phyloP scores from a whole-genome alignment of 192 early-diverging fungal genomes.

The Rhizophagus sp. region DNA sequence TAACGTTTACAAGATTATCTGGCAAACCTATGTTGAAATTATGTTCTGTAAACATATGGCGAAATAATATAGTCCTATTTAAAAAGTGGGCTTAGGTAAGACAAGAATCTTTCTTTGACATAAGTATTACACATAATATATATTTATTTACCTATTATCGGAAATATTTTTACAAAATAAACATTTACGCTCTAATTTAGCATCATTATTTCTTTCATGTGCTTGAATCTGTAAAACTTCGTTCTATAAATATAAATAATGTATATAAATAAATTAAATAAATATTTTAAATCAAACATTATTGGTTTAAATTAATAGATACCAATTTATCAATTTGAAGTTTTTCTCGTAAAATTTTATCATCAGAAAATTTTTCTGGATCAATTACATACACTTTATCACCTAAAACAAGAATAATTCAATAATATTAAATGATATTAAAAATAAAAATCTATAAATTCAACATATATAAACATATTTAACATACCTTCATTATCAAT shows the following conservation, averaged over 20 bases:
- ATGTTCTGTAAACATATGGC: conserved; percentile 89
- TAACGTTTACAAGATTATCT: conserved; percentile 86
- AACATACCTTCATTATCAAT: conserved; percentile 17
- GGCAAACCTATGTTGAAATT: conserved; percentile 92
- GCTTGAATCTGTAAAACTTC: conserved; percentile 76
- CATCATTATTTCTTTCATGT: conserved; percentile 65
- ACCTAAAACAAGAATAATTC: not conserved
- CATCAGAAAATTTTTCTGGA: conserved; percentile 51
- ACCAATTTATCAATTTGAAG: conserved; percentile 71
- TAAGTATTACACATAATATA: too few relatives aligned
- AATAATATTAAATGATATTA: not conserved
- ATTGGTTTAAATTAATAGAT: not conserved
- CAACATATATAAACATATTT: conserved; percentile 14
- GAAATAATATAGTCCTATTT: conserved; percentile 67
- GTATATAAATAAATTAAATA: not conserved
- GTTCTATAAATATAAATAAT: conserved; percentile 36
- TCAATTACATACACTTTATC: conserved; percentile 57
- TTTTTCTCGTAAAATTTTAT: conserved; percentile 70
- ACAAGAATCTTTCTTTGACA: not conserved
- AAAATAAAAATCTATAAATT: conserved; percentile 15
- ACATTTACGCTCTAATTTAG: conserved; percentile 74
- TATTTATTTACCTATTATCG: conserved; percentile 52
- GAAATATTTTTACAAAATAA: conserved; percentile 89
- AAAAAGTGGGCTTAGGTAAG: not conserved
- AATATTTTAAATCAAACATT: not conserved